These are phyloP conservation scores for Aspergillus floridensis DNA, from an alignment of 2,329 filamentous ascomycete species.

Conservation along the genomic window DNA sequence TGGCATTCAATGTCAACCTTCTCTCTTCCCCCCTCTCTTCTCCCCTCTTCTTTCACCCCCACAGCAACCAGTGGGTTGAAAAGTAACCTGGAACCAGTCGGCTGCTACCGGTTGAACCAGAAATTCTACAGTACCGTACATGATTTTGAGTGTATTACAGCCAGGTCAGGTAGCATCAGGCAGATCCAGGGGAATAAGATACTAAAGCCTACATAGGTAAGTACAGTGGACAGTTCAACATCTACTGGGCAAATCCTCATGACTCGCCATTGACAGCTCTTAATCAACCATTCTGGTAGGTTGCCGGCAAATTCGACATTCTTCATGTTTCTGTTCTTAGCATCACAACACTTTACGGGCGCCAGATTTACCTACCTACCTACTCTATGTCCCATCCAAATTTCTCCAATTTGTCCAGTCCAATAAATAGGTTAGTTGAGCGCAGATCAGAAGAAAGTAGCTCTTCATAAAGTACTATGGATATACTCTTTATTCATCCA, in stretches of 20 bases:
- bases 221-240: too few relatives aligned
- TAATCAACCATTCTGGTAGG: neutral
- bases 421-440: neutral
- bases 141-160: neutral
- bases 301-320: neutral
- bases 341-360: neutral
- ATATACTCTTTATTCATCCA: neutral
- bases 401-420: neutral
- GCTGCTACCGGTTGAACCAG: constrained; percentile 10
- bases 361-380: neutral
- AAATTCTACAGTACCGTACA: neutral
- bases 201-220: too few relatives aligned
- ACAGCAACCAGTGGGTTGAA: constrained; percentile 22
- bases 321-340: neutral
- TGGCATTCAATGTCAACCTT: neutral
- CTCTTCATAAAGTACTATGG: too few relatives aligned
- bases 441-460: neutral
- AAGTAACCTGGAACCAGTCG: constrained; percentile 3
- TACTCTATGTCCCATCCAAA: too few relatives aligned
- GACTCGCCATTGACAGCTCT: neutral
- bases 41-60: constrained; percentile 19
- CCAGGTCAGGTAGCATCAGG: neutral
- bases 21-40: constrained; percentile 13
- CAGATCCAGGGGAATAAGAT: neutral
- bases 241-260: neutral